Percentiles rank a stretch among this genome's conserved stretches.
Conservation (phyloP, 1,139 yeast genomes). For the Blastobotrys petasosporus region DNA sequence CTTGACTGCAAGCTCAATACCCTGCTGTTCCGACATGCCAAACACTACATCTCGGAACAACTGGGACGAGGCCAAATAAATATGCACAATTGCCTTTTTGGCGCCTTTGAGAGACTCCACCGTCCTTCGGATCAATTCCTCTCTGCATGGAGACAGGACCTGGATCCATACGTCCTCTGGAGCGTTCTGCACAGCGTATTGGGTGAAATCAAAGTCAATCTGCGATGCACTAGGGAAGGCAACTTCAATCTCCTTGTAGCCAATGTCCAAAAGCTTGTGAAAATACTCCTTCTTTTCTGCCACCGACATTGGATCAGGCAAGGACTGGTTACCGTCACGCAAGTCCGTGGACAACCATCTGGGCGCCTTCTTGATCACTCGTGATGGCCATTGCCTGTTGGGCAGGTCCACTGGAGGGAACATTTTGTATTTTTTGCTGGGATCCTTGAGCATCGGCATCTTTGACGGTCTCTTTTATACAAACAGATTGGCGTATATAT, state of each 20-base stretch:
- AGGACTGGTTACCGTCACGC: constrained; percentile 94
- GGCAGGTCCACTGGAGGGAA: constrained; percentile 64
- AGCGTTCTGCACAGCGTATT: constrained; percentile 85
- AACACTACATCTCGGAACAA: constrained; percentile 88
- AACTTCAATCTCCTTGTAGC: constrained; percentile 95
- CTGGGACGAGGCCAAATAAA: constrained; percentile 88
- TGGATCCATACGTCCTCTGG: constrained; percentile 92
- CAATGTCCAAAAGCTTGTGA: constrained; percentile 77
- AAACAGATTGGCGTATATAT: neutral
- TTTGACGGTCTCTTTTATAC: constrained; percentile 2
- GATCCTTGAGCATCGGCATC: constrained; percentile 57
- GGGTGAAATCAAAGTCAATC: constrained; percentile 90
- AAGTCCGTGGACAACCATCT: constrained; percentile 95
- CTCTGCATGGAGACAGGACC: constrained; percentile 88
- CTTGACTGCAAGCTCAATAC: constrained; percentile 72
- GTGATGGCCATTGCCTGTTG: constrained; percentile 83
- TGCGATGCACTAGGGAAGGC: constrained; percentile 96
- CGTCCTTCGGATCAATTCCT: constrained; percentile 80
- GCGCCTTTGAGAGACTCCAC: constrained; percentile 88
- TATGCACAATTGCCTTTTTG: constrained; percentile 81
- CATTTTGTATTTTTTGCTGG: constrained; percentile 67
- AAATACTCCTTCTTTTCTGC: constrained; percentile 86
- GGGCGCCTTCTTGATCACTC: constrained; percentile 71
- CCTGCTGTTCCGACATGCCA: constrained; percentile 75
- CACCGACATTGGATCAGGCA: constrained; percentile 95